Percentiles rank a stretch among this genome's conserved stretches.
These are phyloP conservation scores for Backusella mclennaniae DNA, from an alignment of 192 early-diverging fungal species.

Conservation along the genomic window DNA sequence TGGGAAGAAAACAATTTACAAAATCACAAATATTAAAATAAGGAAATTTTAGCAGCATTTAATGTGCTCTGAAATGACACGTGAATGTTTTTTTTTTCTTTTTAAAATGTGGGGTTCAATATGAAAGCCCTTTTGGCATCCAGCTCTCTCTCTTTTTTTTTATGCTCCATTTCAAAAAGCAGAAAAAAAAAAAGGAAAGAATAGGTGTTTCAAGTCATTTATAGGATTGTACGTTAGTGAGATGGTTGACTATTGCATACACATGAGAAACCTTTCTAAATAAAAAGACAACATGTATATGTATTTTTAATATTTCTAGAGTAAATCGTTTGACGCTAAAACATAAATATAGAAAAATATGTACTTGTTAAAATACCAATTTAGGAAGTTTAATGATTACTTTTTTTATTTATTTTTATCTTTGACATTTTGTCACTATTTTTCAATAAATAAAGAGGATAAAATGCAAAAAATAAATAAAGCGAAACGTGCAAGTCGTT, in stretches of 20 bases:
- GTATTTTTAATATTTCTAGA: background rate
- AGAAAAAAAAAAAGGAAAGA: too few species aligned
- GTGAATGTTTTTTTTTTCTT: background rate
- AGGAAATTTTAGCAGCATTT: background rate
- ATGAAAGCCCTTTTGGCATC: background rate
- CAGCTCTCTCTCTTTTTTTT: too few species aligned
- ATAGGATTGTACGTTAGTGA: too few species aligned
- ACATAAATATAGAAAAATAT: background rate
- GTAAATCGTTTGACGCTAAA: background rate
- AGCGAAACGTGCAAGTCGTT: background rate
- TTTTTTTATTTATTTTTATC: background rate
- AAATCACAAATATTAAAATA: background rate
- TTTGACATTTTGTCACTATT: background rate
- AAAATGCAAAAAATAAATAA: background rate
- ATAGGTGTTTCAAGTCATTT: too few species aligned
- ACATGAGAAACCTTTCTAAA: too few species aligned
- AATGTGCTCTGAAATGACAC: background rate
- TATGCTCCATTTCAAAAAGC: too few species aligned
- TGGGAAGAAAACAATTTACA: conserved; percentile 5
- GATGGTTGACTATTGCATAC: too few species aligned
- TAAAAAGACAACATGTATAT: too few species aligned
- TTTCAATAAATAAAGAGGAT: background rate
- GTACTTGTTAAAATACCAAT: background rate
- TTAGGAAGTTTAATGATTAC: background rate
- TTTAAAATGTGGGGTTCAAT: background rate